Evolutionary conservation across 768 basidiomycete species (phyloP).

Genomic region (Goffeauzyma gilvescens): DNA sequence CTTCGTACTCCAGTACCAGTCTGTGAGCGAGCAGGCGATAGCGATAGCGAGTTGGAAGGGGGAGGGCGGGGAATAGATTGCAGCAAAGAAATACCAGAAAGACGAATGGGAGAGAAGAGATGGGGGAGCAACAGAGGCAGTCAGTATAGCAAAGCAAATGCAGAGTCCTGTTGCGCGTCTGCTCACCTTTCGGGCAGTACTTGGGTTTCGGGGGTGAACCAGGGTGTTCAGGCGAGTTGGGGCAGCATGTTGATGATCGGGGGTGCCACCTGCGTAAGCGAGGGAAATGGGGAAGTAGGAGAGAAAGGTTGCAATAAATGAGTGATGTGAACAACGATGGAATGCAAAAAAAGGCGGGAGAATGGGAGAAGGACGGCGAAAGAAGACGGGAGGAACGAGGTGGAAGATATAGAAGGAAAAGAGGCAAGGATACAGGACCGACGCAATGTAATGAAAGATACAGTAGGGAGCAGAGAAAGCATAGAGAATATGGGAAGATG

Average conservation of each 20-base stretch:
- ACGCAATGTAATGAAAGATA: no score
- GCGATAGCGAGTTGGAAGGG: neutral
- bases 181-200: conserved; percentile 17
- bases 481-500: neutral
- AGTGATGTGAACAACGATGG: no score
- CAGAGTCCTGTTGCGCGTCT: neutral
- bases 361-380: no score
- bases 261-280: conserved; percentile 15
- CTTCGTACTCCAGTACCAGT: conserved; percentile 21
- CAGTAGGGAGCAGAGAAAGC: no score
- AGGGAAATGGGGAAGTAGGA: no score
- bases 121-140: neutral
- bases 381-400: no score
- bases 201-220: conserved; percentile 15
- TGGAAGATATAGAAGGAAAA: no score
- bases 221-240: conserved; percentile 6
- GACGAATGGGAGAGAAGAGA: neutral
- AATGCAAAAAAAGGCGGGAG: no score
- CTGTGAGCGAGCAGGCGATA: neutral
- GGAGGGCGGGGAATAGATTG: neutral
- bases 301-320: no score
- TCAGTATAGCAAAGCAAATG: neutral
- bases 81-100: neutral
- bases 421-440: neutral
- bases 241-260: conserved; percentile 15